These are phyloP conservation scores for Pestalotiopsis fici DNA, from an alignment of 2,329 filamentous ascomycete species.

Conservation along the genomic window DNA sequence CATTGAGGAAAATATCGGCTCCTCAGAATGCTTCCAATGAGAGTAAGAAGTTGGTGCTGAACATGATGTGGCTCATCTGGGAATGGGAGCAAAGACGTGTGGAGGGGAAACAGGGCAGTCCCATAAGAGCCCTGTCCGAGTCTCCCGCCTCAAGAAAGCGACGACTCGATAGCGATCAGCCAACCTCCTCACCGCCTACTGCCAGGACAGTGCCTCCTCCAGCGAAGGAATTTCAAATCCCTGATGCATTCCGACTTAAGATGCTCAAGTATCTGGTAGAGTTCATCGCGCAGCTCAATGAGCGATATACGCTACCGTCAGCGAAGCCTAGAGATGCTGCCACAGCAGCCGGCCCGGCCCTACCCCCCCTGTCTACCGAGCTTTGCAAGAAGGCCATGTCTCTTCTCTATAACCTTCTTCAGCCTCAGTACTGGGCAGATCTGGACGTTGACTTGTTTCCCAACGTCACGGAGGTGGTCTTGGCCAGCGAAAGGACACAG, in stretches of 20 bases:
- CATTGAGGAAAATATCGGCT: constrained; percentile 82
- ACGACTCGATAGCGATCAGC: constrained; percentile 67
- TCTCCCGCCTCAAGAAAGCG: constrained; percentile 77
- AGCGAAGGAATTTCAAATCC: constrained; percentile 70
- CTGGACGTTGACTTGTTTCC: constrained; percentile 89
- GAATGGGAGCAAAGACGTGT: constrained; percentile 88
- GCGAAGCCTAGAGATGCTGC: constrained; percentile 62
- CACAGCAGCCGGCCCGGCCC: constrained; percentile 42
- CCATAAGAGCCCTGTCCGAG: constrained; percentile 51
- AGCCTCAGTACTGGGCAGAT: constrained; percentile 88
- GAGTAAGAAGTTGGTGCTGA: constrained; percentile 86
- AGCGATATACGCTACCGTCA: constrained; percentile 78
- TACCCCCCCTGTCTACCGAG: constrained; percentile 65
- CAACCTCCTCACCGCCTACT: constrained; percentile 56
- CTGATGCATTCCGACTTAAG: constrained; percentile 67
- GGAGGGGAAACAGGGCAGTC: constrained; percentile 52
- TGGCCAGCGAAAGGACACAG: constrained; percentile 77
- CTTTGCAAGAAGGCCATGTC: constrained; percentile 84
- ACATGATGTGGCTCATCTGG: constrained; percentile 88
- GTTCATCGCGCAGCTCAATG: constrained; percentile 88
- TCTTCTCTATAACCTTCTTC: constrained; percentile 80
- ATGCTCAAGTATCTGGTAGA: constrained; percentile 95
- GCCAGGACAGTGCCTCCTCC: constrained; percentile 42
- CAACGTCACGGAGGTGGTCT: constrained; percentile 83
- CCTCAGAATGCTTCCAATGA: constrained; percentile 86